Evolutionary conservation across 1,284 basidiomycete species (phyloP), one percentile per base, ranked within the genome.

Genomic region (Trichosporon faecale): DNA sequence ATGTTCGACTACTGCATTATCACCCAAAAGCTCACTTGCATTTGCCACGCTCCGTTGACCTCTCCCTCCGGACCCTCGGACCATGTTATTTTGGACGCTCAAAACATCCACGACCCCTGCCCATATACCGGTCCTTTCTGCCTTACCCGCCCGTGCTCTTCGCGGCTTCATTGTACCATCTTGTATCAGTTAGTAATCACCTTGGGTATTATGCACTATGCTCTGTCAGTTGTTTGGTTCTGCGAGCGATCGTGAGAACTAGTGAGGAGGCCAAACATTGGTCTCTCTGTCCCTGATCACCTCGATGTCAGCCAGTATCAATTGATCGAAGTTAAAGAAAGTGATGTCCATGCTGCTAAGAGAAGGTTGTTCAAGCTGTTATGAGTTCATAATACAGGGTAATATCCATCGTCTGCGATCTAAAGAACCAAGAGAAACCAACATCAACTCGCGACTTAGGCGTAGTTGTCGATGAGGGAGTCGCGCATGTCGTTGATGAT

Each of bases 401-500:
- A 57, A 33, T 49, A 69, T 37, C 64, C 40, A 63, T 64, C 67
- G 29, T 27, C 68, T 23, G 46, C 49, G n/a, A 35, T 55, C 29
- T 63, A 37, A 21, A 29, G 29, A 33, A 40, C 49, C 55, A 64
- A 57, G 31, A 52, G 40, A 23, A 55, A 57, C 25, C 25, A 16
- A 16, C 21, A 57, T 12, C 25, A 16, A 16, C 21, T 18, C 25
- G 35, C 35, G 52, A 27, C 16, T 74, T 85, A 95, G 85, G 93
- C 92, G 90, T 92, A 95, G 85, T 92, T 93, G 86, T 96, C 94
- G 83, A 96, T 94, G 73, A 96, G 88, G 31, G 92, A 90, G 78
- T 95, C 94, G 75, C 94, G 89, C 93, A 96, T 95, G 86, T 95
- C 93, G 77, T 91, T 91, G 80, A 96, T 94, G 74, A 95, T 90